Percentiles rank a stretch among this genome's conserved stretches.
Evolutionary conservation across 768 basidiomycete species (phyloP).

Genomic region (Tubosaeta brunneosetosa): DNA sequence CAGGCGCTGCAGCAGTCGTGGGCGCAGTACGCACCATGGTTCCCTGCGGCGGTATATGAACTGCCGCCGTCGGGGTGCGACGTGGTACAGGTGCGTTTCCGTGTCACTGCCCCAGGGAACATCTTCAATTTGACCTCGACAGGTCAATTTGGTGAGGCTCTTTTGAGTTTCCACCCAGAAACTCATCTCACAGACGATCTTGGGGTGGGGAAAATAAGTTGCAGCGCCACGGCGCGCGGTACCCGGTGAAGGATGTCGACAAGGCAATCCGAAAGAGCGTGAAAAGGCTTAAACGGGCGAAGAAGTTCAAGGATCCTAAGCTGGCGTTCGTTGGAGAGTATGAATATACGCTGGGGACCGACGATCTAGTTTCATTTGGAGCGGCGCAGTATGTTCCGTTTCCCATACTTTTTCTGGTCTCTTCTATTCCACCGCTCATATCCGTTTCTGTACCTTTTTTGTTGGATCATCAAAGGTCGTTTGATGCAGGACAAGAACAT

Average conservation of each 20-base stretch:
- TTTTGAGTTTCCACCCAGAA: no score
- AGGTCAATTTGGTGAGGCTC: conserved; percentile 12
- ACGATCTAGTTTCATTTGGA: conserved; percentile 62
- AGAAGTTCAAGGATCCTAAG: conserved; percentile 37
- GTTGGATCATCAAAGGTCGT: conserved; percentile 32
- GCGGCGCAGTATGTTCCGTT: conserved; percentile 61
- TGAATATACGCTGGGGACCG: conserved; percentile 50
- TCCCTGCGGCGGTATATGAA: conserved; percentile 40
- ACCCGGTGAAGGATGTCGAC: conserved; percentile 50
- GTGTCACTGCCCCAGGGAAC: background rate
- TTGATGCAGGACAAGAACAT: conserved; percentile 45
- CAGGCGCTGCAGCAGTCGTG: conserved; percentile 33
- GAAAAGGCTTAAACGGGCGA: conserved; percentile 46
- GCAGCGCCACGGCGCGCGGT: conserved; percentile 75
- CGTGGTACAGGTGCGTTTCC: conserved; percentile 45
- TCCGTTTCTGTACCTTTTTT: no score
- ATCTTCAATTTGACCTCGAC: background rate
- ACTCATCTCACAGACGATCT: background rate
- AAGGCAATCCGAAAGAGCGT: conserved; percentile 34
- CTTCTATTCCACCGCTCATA: background rate
- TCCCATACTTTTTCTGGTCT: conserved; percentile 34
- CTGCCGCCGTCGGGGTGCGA: conserved; percentile 43
- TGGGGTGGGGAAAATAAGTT: conserved; percentile 38
- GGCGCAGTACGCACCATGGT: conserved; percentile 59
- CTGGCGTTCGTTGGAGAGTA: conserved; percentile 54